phyloP scores from a whole-genome alignment of 805 yeast genomes.

The Sugiyamaella americana region DNA sequence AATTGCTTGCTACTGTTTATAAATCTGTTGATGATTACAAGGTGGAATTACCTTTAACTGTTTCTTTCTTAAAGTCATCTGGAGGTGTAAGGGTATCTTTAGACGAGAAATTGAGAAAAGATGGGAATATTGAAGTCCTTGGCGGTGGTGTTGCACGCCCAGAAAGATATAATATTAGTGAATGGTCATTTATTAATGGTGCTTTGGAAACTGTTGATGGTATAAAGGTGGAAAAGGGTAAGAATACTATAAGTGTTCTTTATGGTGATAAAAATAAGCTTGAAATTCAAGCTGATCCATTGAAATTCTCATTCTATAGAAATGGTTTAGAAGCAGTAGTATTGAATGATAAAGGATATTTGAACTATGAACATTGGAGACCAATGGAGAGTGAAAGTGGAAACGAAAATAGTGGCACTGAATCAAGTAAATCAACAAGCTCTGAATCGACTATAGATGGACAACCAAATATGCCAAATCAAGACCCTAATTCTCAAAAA shows the following conservation, averaged over 20 bases:
- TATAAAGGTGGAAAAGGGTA: background rate
- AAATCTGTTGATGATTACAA: slow-evolving; percentile 15
- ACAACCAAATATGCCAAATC: too few species aligned
- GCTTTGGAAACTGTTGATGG: slow-evolving; percentile 33
- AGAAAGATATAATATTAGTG: slow-evolving; percentile 53
- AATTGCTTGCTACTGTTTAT: slow-evolving; percentile 30
- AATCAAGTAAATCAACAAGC: slow-evolving; percentile 25
- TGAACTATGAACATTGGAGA: slow-evolving; percentile 83
- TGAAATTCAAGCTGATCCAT: slow-evolving; percentile 41
- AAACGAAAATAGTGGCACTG: slow-evolving; percentile 38
- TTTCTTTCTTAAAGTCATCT: slow-evolving; percentile 46
- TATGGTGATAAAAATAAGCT: slow-evolving; percentile 40
- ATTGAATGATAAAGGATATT: slow-evolving; percentile 61
- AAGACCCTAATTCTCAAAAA: slow-evolving; percentile 13
- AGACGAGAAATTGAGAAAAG: slow-evolving; percentile 53
- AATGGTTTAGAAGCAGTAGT: slow-evolving; percentile 44
- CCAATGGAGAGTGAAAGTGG: slow-evolving; percentile 42
- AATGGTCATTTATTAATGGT: slow-evolving; percentile 48
- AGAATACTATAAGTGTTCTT: slow-evolving; percentile 7
- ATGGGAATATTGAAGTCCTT: slow-evolving; percentile 24
- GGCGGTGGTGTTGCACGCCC: slow-evolving; percentile 31
- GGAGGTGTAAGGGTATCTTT: slow-evolving; percentile 55
- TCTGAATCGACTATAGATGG: slow-evolving; percentile 29
- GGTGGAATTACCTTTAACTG: slow-evolving; percentile 45
- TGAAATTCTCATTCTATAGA: slow-evolving; percentile 45